phyloP scores from a whole-genome alignment of 495 filamentous ascomycete species.

The Ascodesmis nigricans region DNA sequence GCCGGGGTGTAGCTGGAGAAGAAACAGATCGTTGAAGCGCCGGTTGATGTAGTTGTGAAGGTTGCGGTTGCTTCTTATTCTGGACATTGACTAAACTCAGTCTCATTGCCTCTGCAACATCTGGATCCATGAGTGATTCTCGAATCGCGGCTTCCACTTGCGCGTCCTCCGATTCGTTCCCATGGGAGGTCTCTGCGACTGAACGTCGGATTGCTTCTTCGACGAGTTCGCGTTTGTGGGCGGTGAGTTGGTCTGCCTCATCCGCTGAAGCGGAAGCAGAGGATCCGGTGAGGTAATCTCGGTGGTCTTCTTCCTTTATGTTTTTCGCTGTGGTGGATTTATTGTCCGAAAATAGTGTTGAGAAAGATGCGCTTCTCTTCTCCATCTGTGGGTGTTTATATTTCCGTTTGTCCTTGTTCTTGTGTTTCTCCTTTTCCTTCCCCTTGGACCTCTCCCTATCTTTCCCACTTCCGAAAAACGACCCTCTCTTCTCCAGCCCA shows the following conservation, averaged over 20 bases:
- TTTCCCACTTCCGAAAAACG: not conserved
- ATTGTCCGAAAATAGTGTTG: no score
- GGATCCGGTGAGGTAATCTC: not conserved
- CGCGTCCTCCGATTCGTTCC: not conserved
- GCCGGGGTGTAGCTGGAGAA: no score
- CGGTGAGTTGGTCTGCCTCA: not conserved
- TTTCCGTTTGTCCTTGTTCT: slow-evolving; percentile 2
- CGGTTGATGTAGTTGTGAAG: no score
- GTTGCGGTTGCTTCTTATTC: no score
- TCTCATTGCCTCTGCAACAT: not conserved
- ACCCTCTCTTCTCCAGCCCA: no score
- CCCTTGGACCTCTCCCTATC: not conserved
- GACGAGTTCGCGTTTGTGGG: not conserved
- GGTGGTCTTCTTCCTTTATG: not conserved
- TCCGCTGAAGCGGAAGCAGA: not conserved
- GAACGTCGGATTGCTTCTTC: not conserved
- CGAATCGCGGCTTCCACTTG: not conserved
- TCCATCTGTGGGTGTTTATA: not conserved
- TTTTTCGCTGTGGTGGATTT: no score
- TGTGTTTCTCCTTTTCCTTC: not conserved
- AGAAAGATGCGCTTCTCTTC: no score
- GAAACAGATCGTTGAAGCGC: no score
- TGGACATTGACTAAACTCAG: not conserved
- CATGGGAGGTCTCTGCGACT: not conserved
- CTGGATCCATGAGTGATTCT: not conserved